Evolutionary conservation across 2,329 filamentous ascomycete genomes (phyloP), one percentile per base, ranked within the genome.

Genomic region (Epichloe sibirici): DNA sequence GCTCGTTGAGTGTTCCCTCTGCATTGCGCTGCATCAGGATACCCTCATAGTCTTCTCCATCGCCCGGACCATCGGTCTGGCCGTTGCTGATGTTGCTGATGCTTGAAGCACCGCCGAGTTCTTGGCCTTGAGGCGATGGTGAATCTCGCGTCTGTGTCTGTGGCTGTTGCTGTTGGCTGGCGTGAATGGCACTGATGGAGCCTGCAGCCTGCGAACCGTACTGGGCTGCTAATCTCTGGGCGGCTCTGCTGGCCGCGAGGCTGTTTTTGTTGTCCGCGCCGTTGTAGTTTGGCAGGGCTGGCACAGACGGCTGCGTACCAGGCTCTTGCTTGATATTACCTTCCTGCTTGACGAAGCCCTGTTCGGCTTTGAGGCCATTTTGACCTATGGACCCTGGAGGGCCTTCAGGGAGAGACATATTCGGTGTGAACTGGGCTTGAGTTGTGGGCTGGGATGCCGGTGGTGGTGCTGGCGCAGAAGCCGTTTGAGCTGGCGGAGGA

Each of bases 31-130:
- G 75, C 61, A 84, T 73, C 44, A 88, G 69, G 42, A 87, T 71
- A 8, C 77, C 79, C 53, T 77, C 70, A 39, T 79, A 78, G 43
- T 80, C 75, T 53, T 75, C 74, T 35, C 79, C 65, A 3, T 75
- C 75, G 54, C 68, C 74, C 35, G 86, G 72, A 49, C 90, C 91
- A 63, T 97, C 91, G 13, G 85, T 85, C 66, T 96, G 75, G 57
- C 65, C 71, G 64, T 73, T 77, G 51, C 57, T 57, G 11, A 66
- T 53, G 48, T 73, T 77, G 51, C 57, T 57, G 11, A 67, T 53
- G 48, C 47, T 68, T 15, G 52, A 39, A 28, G 51, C 31, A 31
- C 39, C 50, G 31, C 31, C 53, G 5, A n/a, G 21, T 34, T 28
- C 13, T 40, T 66, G 63, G 28, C 65, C 63, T 31, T 66, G 57